Conservation (phyloP, 2,329 filamentous ascomycete genomes). For the Fusarium acutatum region DNA sequence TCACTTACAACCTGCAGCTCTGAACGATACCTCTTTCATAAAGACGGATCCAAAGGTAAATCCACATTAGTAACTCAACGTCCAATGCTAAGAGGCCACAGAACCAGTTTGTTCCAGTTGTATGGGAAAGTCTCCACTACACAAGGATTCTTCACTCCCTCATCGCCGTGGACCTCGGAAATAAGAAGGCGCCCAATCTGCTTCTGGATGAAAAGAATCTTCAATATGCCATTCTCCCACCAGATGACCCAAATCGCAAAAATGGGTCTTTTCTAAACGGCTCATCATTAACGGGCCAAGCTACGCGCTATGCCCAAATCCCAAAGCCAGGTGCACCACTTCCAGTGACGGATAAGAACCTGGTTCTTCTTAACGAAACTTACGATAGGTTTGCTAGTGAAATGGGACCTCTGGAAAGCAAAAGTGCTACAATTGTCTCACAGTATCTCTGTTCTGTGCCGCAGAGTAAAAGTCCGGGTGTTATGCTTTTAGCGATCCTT, state of each 20-base stretch:
- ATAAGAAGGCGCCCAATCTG: neutral
- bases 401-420: neutral
- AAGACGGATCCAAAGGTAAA: neutral
- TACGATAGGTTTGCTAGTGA: neutral
- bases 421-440: conserved; percentile 4
- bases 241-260: conserved; percentile 13
- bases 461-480: conserved; percentile 6
- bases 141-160: conserved; percentile 16
- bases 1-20: neutral
- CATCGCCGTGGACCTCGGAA: conserved; percentile 13
- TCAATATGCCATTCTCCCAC: conserved; percentile 10
- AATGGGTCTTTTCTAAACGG: neutral
- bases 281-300: neutral
- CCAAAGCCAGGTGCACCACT: neutral
- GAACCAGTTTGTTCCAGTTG: neutral
- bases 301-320: neutral
- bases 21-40: neutral
- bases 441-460: conserved; percentile 27
- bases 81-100: fast-evolving
- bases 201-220: conserved; percentile 1
- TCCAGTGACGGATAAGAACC: neutral
- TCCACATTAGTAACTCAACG: fast-evolving
- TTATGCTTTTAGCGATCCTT: conserved; percentile 19
- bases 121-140: conserved; percentile 11
- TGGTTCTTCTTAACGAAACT: conserved; percentile 10